Conservation (phyloP, 148 eudicot genomes). For the Rhododendron williamsianum region DNA sequence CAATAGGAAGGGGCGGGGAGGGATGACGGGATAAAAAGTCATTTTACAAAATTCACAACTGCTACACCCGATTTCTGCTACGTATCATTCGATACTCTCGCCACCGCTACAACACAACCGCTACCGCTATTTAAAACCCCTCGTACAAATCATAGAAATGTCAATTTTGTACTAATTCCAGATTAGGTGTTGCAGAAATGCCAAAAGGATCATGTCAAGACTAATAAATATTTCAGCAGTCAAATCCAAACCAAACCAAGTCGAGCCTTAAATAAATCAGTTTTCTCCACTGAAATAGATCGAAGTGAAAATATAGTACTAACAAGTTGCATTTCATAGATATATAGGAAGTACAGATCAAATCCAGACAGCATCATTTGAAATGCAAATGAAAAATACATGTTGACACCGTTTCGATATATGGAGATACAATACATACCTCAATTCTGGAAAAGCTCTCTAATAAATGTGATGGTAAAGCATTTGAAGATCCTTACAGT, state of each 20-base stretch:
- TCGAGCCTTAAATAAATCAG: not conserved
- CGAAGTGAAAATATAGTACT: not conserved
- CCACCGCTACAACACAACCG: not conserved
- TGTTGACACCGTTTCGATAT: not conserved
- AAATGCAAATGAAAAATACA: not conserved
- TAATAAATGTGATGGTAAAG: constrained; percentile 28
- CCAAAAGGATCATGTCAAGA: not conserved
- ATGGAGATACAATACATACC: not conserved
- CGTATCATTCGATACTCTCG: not conserved
- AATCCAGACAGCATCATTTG: not conserved
- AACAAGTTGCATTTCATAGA: not conserved
- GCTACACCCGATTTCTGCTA: not conserved
- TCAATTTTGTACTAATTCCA: not conserved
- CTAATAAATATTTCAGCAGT: not conserved
- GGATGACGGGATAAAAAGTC: no score
- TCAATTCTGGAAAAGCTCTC: not conserved
- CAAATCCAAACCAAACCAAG: not conserved
- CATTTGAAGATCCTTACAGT: constrained; percentile 60
- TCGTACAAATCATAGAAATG: not conserved
- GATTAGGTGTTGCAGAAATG: not conserved
- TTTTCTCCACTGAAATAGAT: not conserved
- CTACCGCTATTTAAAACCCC: not conserved
- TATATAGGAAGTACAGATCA: not conserved
- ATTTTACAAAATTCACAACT: not conserved
- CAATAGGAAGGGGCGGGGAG: no score